Evolutionary conservation across 1,284 basidiomycete species (phyloP).

Genomic region (Boletellus deceptivus): DNA sequence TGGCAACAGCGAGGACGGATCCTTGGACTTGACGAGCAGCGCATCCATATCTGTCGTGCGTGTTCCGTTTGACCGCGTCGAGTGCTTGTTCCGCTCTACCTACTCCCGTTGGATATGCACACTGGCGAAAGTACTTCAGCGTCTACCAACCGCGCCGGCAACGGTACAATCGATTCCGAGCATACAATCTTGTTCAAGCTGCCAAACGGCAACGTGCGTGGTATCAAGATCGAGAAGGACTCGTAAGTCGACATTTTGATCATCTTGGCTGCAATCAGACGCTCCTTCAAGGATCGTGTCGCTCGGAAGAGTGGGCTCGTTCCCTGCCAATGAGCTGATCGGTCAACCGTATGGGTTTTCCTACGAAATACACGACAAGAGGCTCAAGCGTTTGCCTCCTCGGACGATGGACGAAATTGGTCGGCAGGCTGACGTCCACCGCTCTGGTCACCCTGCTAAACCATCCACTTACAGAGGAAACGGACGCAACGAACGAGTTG

Average conservation of each 20-base stretch:
- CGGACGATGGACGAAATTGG: constrained; percentile 72
- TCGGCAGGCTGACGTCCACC: constrained; percentile 33
- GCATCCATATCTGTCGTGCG: constrained; percentile 27
- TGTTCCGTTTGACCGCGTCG: not conserved
- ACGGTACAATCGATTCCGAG: constrained; percentile 50
- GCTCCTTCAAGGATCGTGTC: constrained; percentile 50
- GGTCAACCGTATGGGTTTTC: constrained; percentile 74
- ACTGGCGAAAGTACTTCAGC: constrained; percentile 5
- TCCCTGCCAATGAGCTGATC: constrained; percentile 66
- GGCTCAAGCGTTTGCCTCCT: constrained; percentile 59
- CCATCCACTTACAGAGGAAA: constrained; percentile 63
- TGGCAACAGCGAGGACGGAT: constrained; percentile 41
- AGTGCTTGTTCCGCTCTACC: too few species aligned
- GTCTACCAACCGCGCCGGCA: constrained; percentile 17
- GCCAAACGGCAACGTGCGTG: constrained; percentile 68
- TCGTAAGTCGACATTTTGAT: constrained; percentile 44
- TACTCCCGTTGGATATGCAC: constrained; percentile 10
- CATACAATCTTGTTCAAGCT: constrained; percentile 65
- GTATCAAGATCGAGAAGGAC: constrained; percentile 64
- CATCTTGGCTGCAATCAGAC: constrained; percentile 6
- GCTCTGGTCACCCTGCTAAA: constrained; percentile 8
- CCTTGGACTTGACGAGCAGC: constrained; percentile 37
- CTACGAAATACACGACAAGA: constrained; percentile 73
- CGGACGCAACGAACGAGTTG: constrained; percentile 85
- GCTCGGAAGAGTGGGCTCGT: constrained; percentile 74